Evolutionary conservation across 495 filamentous ascomycete genomes (phyloP), one percentile per base, ranked within the genome.

Genomic region (Penicillium canariense): DNA sequence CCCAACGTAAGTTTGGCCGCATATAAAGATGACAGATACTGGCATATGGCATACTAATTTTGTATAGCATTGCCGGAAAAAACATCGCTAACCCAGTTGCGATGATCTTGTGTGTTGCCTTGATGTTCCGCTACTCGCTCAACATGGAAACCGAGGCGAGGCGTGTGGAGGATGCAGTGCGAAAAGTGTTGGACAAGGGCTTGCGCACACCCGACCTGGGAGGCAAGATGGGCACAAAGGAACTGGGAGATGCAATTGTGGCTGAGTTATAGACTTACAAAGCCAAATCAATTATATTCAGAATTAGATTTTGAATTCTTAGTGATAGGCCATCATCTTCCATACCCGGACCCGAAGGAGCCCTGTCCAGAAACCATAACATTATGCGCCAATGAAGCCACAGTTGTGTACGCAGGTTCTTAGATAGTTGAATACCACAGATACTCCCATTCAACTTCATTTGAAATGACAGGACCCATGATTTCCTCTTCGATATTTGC

Each of bases 61-160:
- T 36, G 17, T 11, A 18, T 45, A 68, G 67, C 10, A 75, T 75
- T 39, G 70, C 72, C 9, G 70, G 70, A 9, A 53, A 65, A 48
- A 71, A 75, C 25, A 66, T 73, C 27, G 72, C 70, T 3, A 91
- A 91, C 68, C 87, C 87, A 6, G 73, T 88, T 27, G 91, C 89
- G 22, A 89, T 89, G 61, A 89, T 96, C 52, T 82, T 96, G 7
- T 92, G 88, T 4, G 85, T 93, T 20, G 90, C 89, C 55, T 89
- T 96, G 87, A 89, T 97, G 88, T 83, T 96, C 59, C 85, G 86
- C 54, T 96, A 96, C 74, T 95, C 89, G 4, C 77, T 97, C 38
- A 83, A 83, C 58, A 83, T 89, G 62, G 87, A 88, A 38, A 73
- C 78, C 17, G 83, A 94, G 63, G 88, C 91, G 4, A 72, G 74